Evolutionary conservation across 2,329 filamentous ascomycete genomes (phyloP).

Genomic region (Teratosphaeriaceae sp.): DNA sequence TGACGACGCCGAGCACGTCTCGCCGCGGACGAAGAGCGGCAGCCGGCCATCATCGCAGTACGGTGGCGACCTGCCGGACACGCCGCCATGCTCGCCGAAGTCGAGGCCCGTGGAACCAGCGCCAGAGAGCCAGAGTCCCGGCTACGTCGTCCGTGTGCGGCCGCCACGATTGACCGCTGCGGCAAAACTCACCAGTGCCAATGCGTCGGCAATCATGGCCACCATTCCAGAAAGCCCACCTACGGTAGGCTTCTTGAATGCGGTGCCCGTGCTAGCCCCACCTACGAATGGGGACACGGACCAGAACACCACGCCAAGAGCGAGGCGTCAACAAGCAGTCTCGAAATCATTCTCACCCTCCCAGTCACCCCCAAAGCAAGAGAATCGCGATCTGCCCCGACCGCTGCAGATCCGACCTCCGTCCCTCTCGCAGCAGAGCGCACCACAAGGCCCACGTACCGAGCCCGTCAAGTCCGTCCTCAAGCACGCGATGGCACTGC

Average conservation of each 20-base stretch:
- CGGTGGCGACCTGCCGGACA: conserved; percentile 15
- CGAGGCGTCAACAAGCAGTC: conserved; percentile 4
- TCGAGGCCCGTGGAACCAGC: conserved; percentile 19
- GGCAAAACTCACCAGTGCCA: conserved; percentile 25
- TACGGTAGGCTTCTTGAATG: conserved; percentile 14
- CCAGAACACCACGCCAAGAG: conserved; percentile 4
- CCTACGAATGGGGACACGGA: conserved; percentile 11
- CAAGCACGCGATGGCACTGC: conserved; percentile 33
- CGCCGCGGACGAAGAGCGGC: conserved; percentile 4
- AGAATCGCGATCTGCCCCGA: background rate
- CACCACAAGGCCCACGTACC: conserved; percentile 7
- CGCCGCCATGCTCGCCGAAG: conserved; percentile 35
- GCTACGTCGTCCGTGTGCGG: background rate
- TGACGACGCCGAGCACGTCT: conserved; percentile 7
- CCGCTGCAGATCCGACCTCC: conserved; percentile 4
- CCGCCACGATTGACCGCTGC: conserved; percentile 1
- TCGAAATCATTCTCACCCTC: conserved; percentile 5
- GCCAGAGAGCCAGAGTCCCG: background rate
- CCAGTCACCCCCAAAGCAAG: background rate
- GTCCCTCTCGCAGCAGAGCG: background rate
- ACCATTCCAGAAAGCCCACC: conserved; percentile 11
- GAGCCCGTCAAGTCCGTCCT: conserved; percentile 32
- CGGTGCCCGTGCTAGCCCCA: conserved; percentile 20
- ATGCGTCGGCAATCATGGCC: conserved; percentile 27
- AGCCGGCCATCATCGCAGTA: conserved; percentile 13